phyloP scores from a whole-genome alignment of 768 basidiomycete genomes.

The Pisolithus albus region DNA sequence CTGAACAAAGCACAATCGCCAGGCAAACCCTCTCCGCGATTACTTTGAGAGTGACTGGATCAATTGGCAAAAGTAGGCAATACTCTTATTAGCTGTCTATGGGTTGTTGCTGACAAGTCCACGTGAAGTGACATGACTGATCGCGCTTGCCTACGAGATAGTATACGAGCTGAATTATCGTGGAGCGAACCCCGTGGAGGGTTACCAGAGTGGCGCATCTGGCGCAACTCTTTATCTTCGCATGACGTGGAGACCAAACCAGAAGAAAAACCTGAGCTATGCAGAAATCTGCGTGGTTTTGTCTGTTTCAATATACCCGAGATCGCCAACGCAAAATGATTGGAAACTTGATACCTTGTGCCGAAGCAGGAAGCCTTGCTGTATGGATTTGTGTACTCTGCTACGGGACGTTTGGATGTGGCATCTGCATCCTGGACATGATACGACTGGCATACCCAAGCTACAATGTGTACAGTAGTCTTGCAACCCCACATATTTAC shows the following conservation, averaged over 20 bases:
- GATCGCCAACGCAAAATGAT: slow-evolving; percentile 4
- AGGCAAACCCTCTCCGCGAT: slow-evolving; percentile 37
- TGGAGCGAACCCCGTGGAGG: slow-evolving; percentile 50
- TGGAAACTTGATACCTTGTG: slow-evolving; percentile 15
- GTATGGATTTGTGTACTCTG: slow-evolving; percentile 1
- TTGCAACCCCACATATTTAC: slow-evolving; percentile 7
- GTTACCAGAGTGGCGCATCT: slow-evolving; percentile 44
- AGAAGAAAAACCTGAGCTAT: slow-evolving; percentile 28
- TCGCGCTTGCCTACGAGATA: slow-evolving; percentile 54
- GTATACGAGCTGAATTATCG: slow-evolving; percentile 37
- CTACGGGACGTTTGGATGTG: slow-evolving; percentile 14
- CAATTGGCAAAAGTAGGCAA: slow-evolving; percentile 61
- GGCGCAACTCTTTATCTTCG: slow-evolving; percentile 35
- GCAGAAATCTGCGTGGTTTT: slow-evolving; percentile 43
- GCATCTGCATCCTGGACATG: slow-evolving; percentile 13
- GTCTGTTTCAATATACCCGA: slow-evolving; percentile 39
- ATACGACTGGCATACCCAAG: slow-evolving; percentile 14
- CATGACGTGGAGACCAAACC: slow-evolving; percentile 7
- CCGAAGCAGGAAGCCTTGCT: not conserved
- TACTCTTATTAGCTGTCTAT: not conserved
- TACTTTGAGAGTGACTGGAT: slow-evolving; percentile 63
- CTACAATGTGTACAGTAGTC: slow-evolving; percentile 21
- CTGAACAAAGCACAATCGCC: slow-evolving; percentile 15
- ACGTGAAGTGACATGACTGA: slow-evolving; percentile 64
- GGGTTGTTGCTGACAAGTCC: slow-evolving; percentile 6